phyloP scores from a whole-genome alignment of 805 yeast genomes.

The Kockiozyma suomiensis region DNA sequence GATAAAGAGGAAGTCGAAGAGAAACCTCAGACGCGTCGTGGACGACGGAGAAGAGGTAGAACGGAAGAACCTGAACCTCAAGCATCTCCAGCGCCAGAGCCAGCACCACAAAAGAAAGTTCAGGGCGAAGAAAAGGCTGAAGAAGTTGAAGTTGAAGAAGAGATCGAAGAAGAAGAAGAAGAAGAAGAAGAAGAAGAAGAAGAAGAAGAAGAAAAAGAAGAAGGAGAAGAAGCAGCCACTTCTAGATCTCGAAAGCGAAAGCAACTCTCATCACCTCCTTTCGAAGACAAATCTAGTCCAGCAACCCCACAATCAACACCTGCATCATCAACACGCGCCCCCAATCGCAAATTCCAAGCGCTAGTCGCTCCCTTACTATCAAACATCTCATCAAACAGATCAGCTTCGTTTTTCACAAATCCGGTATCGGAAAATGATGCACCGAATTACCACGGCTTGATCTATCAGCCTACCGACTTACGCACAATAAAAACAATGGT shows the following conservation, averaged over 20 bases:
- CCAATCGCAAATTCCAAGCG: constrained; percentile 58
- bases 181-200: constrained; percentile 19
- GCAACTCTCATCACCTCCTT: constrained; percentile 2
- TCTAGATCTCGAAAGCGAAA: constrained; percentile 18
- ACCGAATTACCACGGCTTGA: constrained; percentile 64
- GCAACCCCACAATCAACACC: constrained; percentile 9
- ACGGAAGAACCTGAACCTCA: constrained; percentile 13
- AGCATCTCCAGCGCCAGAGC: too few relatives aligned
- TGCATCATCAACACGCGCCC: constrained; percentile 35
- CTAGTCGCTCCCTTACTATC: constrained; percentile 63
- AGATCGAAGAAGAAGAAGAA: constrained; percentile 15
- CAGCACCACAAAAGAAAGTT: constrained; percentile 12
- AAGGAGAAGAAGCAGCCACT: constrained; percentile 25
- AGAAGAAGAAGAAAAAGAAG: constrained; percentile 11
- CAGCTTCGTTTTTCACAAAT: constrained; percentile 70
- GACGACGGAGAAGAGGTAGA: constrained; percentile 7
- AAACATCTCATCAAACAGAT: constrained; percentile 68
- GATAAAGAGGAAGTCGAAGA: constrained; percentile 2
- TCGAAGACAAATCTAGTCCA: constrained; percentile 7
- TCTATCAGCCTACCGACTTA: constrained; percentile 67
- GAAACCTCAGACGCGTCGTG: constrained; percentile 1
- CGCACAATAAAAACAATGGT: constrained; percentile 62
- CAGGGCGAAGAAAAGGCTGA: constrained; percentile 14
- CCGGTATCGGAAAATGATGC: constrained; percentile 72
- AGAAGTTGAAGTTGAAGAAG: constrained; percentile 21